Evolutionary conservation across 176 grass and related monocot species (phyloP), one percentile per base, ranked within the genome.

Genomic region (Avena eriantha): DNA sequence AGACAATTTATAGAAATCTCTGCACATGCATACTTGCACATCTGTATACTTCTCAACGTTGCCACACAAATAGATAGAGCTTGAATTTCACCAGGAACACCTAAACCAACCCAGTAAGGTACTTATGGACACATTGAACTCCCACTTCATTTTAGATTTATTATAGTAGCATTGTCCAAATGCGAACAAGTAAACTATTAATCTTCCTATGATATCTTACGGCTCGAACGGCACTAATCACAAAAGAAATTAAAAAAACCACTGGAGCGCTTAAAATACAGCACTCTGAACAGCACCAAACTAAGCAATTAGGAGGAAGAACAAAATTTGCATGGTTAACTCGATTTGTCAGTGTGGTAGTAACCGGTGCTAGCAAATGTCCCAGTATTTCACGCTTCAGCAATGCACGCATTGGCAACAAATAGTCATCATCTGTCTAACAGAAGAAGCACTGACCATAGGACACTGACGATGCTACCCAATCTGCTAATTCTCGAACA

Each of bases 1-100:
- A 34, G 71, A 85, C 10, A 15, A 63, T 56, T 33, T 85, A 56
- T 88, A 45, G 18, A 77, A 82, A 82, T 29, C 61, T n/a, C 60
- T 57, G 41, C 41, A 48, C 7, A 77, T 79, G 23, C 8, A 79
- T 49, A 74, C 26, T 73, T 65, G 50, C 65, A 26, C 36, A 36
- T 8, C 43, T 39, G 22, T 57, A 26, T 58, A 59, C 13, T 35
- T 73, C 31, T 29, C 4, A 24, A 81, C 39, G 18, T 76, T 79
- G 73, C 2, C 35, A 36, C 36, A 74, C 24, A 68, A 39, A 66
- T 18, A 80, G 33, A 14, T 17, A 67, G 69, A 39, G 36, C 7
- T 35, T 12, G 10, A 48, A n/a, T 76, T 67, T 76, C 29, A 75
- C 36, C 17, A 56, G 21, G 35, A 13, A 14, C 10, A 46, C 54